Evolutionary conservation across 768 basidiomycete species (phyloP), one percentile per base, ranked within the genome.

Genomic region (Tubosaeta brunneosetosa): DNA sequence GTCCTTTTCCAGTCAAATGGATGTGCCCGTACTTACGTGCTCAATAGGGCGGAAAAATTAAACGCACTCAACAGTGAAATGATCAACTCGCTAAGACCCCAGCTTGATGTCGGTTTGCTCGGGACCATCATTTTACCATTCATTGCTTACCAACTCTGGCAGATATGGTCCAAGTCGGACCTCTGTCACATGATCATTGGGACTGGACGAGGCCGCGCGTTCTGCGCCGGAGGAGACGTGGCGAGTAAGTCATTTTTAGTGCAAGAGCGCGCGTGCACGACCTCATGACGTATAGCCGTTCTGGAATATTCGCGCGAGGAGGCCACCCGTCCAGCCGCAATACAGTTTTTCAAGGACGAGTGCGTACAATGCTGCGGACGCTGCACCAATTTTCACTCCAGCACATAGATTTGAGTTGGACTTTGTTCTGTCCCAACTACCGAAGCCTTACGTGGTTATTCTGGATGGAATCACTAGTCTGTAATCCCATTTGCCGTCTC

Each of bases 171-270:
- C 55, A 71, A 77, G 33, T 84, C 89, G 27, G 79, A 85, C 46
- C 77, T 91, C 7, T 84, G 84, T 59, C 79, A 80, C 51, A 77
- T 86, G 27, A 81, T 97, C 53, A 78, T 91, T 34, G 88, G 86
- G 32, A 78, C 80, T 31, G 89, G 88, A 22, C 68, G 70, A 12
- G 87, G 85, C 4, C 77, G 83, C 53, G 90, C 87, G 12, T 98
- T 97, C 66, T 98, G 94, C 63, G 87, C 91, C 6, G 97, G 97
- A 13, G 97, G 97, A 41, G 97, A 99, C 70, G 89, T 99, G 52
- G 85, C 82, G 53, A 74, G 95, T 94, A 60, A 70, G 86, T 76
- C 19, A 27, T 55, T 50, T 22, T 55, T 38, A 45, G 41, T 22
- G 44, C 26, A 44, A 31, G 32, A 13, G 40, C 47, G n/a, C 37